A percentile compares a stretch with the other conserved stretches of the same genome.
phyloP scores from a whole-genome alignment of 257 asterid species.

The Nicotiana benthamiana region DNA sequence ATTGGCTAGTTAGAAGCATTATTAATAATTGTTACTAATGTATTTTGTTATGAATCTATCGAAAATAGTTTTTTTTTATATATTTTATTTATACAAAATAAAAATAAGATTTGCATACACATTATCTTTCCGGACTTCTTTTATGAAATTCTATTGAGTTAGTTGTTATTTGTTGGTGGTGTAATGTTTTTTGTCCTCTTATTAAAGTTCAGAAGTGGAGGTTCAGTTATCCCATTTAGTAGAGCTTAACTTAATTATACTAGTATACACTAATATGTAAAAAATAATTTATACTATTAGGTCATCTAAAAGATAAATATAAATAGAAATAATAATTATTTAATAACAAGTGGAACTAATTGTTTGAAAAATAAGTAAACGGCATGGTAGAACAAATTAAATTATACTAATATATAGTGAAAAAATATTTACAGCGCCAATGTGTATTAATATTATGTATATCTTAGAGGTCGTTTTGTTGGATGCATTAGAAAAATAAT shows the following conservation, averaged over 20 bases:
- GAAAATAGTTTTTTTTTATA: fast-evolving
- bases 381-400: not conserved
- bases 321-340: too few relatives aligned
- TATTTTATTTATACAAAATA: too few relatives aligned
- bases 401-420: too few relatives aligned
- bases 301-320: too few relatives aligned
- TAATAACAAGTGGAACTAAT: not conserved
- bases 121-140: fast-evolving
- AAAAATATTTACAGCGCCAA: not conserved
- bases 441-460: too few relatives aligned
- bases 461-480: not conserved
- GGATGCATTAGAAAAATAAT: too few relatives aligned
- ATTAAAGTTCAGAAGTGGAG: not conserved
- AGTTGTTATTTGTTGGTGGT: too few relatives aligned
- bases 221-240: not conserved
- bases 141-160: too few relatives aligned
- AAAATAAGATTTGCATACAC: too few relatives aligned
- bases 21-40: not conserved
- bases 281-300: too few relatives aligned
- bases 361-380: not conserved
- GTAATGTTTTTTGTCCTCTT: not conserved
- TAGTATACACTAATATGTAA: too few relatives aligned
- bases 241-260: too few relatives aligned
- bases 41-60: not conserved
- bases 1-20: not conserved